A percentile compares a stretch with the other conserved stretches of the same genome.
These are phyloP conservation scores for Cavenderia fasciculata DNA, from an alignment of 78 protist species.

Conservation along the genomic window DNA sequence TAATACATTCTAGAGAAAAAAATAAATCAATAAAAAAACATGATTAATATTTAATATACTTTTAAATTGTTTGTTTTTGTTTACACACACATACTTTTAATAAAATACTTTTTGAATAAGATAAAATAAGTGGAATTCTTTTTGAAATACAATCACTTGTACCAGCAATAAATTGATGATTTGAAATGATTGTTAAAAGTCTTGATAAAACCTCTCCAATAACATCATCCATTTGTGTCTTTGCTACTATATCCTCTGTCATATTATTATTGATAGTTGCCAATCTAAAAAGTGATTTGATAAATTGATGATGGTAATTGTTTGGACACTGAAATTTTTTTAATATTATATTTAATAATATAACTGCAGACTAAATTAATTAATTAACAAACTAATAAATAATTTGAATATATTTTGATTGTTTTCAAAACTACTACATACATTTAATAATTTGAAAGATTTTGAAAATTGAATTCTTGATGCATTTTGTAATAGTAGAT, in stretches of 20 bases:
- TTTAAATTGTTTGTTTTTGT: slow-evolving; percentile 3
- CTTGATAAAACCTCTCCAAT: not conserved
- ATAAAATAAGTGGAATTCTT: not conserved
- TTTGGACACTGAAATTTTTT: not conserved
- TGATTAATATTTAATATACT: not conserved
- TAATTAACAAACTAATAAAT: not conserved
- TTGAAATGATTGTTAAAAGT: not conserved
- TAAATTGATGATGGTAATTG: not conserved
- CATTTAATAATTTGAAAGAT: too few species aligned
- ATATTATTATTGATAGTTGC: too few species aligned
- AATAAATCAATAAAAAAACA: not conserved
- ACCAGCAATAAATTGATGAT: not conserved
- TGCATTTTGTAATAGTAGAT: too few species aligned
- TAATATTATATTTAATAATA: not conserved
- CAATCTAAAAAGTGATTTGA: not conserved
- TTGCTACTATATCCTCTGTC: too few species aligned
- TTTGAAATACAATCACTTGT: not conserved
- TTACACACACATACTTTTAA: slow-evolving; percentile 1
- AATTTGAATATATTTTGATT: too few species aligned
- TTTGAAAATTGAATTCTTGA: too few species aligned
- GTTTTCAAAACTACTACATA: too few species aligned
- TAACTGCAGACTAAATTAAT: not conserved
- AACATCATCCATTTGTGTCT: not conserved
- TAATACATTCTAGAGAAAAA: not conserved
- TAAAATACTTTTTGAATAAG: not conserved